Evolutionary conservation across 176 grass and related monocot species (phyloP).

Genomic region (Juncus inflexus): DNA sequence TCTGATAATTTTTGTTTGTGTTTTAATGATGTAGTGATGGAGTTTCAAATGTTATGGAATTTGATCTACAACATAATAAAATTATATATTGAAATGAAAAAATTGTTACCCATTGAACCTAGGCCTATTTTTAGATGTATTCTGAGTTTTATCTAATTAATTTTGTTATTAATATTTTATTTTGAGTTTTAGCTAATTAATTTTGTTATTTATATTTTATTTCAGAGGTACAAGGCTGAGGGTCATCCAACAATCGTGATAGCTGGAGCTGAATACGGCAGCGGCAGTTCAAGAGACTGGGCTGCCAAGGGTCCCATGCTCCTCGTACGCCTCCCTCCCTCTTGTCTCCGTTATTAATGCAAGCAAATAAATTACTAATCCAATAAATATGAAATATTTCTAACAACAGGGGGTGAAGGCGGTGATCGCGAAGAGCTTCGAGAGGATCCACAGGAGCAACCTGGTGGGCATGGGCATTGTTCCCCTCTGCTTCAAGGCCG

Average conservation of each 20-base stretch:
- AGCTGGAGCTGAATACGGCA: conserved; percentile 93
- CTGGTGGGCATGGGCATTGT: conserved; percentile 97
- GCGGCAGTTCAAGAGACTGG: conserved; percentile 98
- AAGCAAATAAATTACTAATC: too few species aligned
- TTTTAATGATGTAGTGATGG: too few species aligned
- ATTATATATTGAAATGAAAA: too few species aligned
- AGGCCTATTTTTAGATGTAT: too few species aligned
- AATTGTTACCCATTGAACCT: too few species aligned
- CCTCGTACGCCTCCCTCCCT: conserved; percentile 43
- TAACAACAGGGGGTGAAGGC: conserved; percentile 85
- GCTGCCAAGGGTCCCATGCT: conserved; percentile 97
- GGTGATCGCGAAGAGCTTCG: conserved; percentile 91
- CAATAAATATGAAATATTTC: background rate
- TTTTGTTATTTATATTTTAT: background rate
- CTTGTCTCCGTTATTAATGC: background rate
- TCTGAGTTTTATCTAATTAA: too few species aligned
- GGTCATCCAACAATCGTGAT: conserved; percentile 78
- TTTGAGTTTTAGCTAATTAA: background rate
- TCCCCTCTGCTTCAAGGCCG: conserved; percentile 79
- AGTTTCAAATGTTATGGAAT: background rate
- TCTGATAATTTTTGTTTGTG: too few species aligned
- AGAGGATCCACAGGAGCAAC: conserved; percentile 97
- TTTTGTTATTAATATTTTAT: too few species aligned
- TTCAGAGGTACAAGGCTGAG: conserved; percentile 81
- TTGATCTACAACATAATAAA: too few species aligned